A percentile compares a stretch with the other conserved stretches of the same genome.
Conservation (phyloP, 352 stramenopile genomes). For the Hyphochytrium catenoides region DNA sequence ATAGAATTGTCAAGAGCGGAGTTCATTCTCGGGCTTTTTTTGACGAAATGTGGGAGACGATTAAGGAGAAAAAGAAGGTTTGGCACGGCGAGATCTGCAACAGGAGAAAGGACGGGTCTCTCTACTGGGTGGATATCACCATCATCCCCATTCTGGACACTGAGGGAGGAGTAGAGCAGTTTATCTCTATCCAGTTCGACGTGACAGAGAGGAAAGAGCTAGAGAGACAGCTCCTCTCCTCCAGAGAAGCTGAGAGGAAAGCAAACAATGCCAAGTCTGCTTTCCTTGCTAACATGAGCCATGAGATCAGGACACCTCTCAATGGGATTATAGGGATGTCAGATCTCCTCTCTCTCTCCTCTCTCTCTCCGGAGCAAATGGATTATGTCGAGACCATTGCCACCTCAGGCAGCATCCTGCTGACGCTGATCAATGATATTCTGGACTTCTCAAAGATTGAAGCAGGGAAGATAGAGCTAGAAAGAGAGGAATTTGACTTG, state of each 20-base stretch:
- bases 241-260: not conserved
- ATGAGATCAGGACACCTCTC: constrained; percentile 26
- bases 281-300: constrained; percentile 10
- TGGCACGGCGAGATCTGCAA: constrained; percentile 48
- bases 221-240: constrained; percentile 1
- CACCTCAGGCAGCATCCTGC: constrained; percentile 41
- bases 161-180: constrained; percentile 51
- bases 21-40: constrained; percentile 51
- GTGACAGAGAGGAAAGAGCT: constrained; percentile 38
- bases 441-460: constrained; percentile 70
- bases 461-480: constrained; percentile 55
- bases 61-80: constrained; percentile 43
- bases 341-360: too few species aligned
- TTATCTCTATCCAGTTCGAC: constrained; percentile 30
- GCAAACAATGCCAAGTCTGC: not conserved
- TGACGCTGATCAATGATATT: constrained; percentile 59
- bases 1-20: constrained; percentile 44
- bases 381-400: constrained; percentile 58
- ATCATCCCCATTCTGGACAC: constrained; percentile 77
- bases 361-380: constrained; percentile 36
- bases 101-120: constrained; percentile 66
- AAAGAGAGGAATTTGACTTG: constrained; percentile 42
- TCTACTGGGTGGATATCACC: constrained; percentile 73
- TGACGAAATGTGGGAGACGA: constrained; percentile 62
- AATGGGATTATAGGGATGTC: constrained; percentile 51